Percentiles rank a stretch among this genome's conserved stretches.
These are phyloP conservation scores for Cladosporium sp. DNA, from an alignment of 2,329 filamentous ascomycete species.

Conservation along the genomic window DNA sequence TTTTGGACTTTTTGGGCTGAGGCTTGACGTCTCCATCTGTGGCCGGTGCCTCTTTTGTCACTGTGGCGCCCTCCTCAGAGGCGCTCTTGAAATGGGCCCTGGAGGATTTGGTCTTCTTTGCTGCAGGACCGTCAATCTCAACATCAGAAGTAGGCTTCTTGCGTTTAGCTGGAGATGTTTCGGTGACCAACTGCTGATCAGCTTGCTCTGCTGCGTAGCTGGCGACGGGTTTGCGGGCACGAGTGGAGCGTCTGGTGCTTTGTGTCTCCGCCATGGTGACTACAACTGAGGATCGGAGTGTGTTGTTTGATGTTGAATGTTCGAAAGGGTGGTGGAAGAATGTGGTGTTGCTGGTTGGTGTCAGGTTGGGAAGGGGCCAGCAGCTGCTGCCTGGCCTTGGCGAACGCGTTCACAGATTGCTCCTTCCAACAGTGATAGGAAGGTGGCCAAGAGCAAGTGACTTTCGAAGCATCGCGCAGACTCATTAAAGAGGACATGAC, in stretches of 20 bases:
- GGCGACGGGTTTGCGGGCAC: slow-evolving; percentile 18
- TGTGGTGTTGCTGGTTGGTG: neutral
- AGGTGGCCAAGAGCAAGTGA: neutral
- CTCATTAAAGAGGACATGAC: no score
- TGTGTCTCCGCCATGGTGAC: slow-evolving; percentile 6
- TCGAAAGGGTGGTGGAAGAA: no score
- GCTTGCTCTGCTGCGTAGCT: slow-evolving; percentile 21
- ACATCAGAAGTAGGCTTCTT: slow-evolving; percentile 8
- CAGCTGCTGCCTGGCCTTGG: no score
- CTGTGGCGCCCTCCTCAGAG: neutral
- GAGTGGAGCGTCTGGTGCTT: slow-evolving; percentile 16
- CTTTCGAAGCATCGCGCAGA: no score
- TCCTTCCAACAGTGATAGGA: neutral
- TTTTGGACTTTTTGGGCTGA: neutral
- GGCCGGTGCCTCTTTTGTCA: neutral
- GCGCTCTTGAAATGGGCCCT: no score
- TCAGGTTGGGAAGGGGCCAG: no score
- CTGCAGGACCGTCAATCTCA: no score
- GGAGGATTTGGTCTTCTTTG: no score
- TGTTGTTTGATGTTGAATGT: neutral
- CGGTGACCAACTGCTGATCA: slow-evolving; percentile 2
- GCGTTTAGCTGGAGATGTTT: slow-evolving; percentile 1
- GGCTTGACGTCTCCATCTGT: slow-evolving; percentile 1
- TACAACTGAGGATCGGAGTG: no score
- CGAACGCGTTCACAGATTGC: no score